Base-by-base conservation (phyloP, 1,139 yeast species). In the Pichia sp. region DNA sequence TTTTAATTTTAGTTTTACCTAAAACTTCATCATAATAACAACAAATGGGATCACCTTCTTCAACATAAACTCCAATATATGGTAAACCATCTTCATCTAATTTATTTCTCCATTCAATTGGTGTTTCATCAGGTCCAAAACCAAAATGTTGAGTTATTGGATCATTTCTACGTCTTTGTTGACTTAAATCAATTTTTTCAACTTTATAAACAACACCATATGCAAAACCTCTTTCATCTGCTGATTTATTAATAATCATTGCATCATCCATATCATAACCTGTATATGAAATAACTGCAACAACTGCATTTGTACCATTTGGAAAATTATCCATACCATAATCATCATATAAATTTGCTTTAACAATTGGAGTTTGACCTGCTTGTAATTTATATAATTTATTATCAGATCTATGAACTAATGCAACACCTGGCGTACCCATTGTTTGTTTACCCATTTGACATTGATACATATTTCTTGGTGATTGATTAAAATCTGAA, bases 221-320 rank as follows among this genome's bases (percentile, higher is more conserved):
- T 25, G 95, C 98, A 56, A 92, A 94, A 0, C 98, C 99, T 65
- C 99, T 78, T 69, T 92, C 99, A 60, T 90, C 95, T 0, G 97
- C 96, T 40, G 95, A 84, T 66, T 92, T 92, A 67, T 92, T 94
- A 59, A 92, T 80, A 61, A 92, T 92, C 98, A 92, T 92, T 63
- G 98, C 99, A 68, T 92, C 99, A 70, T 92, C 82, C 98, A 92
- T 92, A 85, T 92, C 99, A 63, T 92, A 92, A 57, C 98, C 98
- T 7, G 99, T 94, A 65, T 92, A 92, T 0, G 98, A 89, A 61
- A 92, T 92, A 56, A 92, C 99, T 0, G 99, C 99, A 52, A 92
- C 99, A 48, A 92, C 96, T 3, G 98, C 98, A 61, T 92, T 92
- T 56, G 87, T 89, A 64, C 99, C 99, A 64, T 94, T 94, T 53